Base-by-base conservation (phyloP, 148 eudicot genomes). In the Rheum nobile region DNA sequence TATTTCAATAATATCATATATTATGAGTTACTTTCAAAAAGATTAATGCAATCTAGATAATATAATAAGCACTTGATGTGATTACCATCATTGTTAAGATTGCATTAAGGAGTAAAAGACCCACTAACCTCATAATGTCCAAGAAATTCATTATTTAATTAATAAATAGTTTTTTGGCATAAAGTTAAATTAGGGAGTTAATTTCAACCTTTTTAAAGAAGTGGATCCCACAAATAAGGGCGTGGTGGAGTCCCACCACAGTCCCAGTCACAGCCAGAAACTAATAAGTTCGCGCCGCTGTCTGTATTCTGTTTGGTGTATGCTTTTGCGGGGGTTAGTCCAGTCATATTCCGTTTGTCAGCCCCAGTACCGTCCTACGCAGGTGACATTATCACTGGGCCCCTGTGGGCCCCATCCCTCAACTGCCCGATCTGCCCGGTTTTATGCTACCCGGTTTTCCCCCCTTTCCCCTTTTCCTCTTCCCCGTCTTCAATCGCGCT, bases 341-440 rank as follows among this genome's bases (percentile, higher is more conserved):
- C 75, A 48, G 63, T 72, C 63, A 57, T 22, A 14, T 55, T 55
- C 41, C 41, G 75, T 35, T 74, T 74, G 76, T 74, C 68, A 74
- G 72, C 48, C 47, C 44, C 11, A 21, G 11, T 55, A n/a, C 32
- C 47, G 70, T 74, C 76, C 69, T 59, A 57, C 34, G 48, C 70
- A 24, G 32, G 68, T 74, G 22, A 59, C 31, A 38, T 8, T 72
- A 72, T 72, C 74, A 72, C 32, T 10, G 57, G 37, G 75, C 17
- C 35, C n/a, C 41, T 8, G 24, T 35, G 43, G 72, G 72, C 6
- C 61, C 34, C 61, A 19, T 35, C 16, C 26, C 76, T 67, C 12
- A 26, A 38, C 71, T 74, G 54, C 76, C 76, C 76, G 76, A 41
- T 63, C 71, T 59, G 70, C 76, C 71, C 76, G 37, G 12, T 43